A percentile compares a stretch with the other conserved stretches of the same genome.
phyloP scores from a whole-genome alignment of 2,329 filamentous ascomycete genomes.

The Podosphaera leucotricha region DNA sequence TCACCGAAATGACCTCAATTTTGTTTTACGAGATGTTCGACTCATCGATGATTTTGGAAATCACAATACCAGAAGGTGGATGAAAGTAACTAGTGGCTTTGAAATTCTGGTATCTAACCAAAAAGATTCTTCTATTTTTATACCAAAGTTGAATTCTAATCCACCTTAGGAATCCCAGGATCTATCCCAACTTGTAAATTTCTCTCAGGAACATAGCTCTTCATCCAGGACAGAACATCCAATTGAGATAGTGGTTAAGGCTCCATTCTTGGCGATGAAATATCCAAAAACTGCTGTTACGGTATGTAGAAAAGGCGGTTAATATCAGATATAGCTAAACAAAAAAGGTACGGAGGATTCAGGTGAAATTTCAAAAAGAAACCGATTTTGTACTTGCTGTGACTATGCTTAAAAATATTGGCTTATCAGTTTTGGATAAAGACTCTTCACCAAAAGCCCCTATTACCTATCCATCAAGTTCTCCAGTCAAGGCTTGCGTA shows the following conservation, averaged over 20 bases:
- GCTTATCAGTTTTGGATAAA: slow-evolving; percentile 12
- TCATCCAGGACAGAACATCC: slow-evolving; percentile 8
- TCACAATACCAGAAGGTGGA: slow-evolving; percentile 7
- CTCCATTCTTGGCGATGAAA: slow-evolving; percentile 16
- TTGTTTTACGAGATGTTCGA: slow-evolving; percentile 10
- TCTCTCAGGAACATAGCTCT: slow-evolving; percentile 6
- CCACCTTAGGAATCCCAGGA: slow-evolving; percentile 13
- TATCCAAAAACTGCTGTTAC: slow-evolving; percentile 13
- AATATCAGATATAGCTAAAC: not conserved
- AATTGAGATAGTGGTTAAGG: slow-evolving; percentile 15
- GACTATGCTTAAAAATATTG: slow-evolving; percentile 15
- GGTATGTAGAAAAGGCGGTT: slow-evolving; percentile 6
- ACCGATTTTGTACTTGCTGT: slow-evolving; percentile 15
- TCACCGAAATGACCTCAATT: slow-evolving; percentile 10
- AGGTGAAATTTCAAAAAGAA: slow-evolving; percentile 20
- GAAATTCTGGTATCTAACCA: slow-evolving; percentile 18
- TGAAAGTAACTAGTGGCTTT: slow-evolving; percentile 20
- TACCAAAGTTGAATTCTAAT: not conserved
- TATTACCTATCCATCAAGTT: not conserved
- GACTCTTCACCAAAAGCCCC: slow-evolving; percentile 1
- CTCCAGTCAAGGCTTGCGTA: slow-evolving; percentile 1
- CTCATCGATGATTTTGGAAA: slow-evolving; percentile 7
- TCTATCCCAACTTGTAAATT: slow-evolving; percentile 9
- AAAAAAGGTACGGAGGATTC: slow-evolving; percentile 19
- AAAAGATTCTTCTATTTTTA: slow-evolving; percentile 1